Evolutionary conservation across 2,329 filamentous ascomycete species (phyloP), one percentile per base, ranked within the genome.

Genomic region (Hawksworthiomyces lignivorus): DNA sequence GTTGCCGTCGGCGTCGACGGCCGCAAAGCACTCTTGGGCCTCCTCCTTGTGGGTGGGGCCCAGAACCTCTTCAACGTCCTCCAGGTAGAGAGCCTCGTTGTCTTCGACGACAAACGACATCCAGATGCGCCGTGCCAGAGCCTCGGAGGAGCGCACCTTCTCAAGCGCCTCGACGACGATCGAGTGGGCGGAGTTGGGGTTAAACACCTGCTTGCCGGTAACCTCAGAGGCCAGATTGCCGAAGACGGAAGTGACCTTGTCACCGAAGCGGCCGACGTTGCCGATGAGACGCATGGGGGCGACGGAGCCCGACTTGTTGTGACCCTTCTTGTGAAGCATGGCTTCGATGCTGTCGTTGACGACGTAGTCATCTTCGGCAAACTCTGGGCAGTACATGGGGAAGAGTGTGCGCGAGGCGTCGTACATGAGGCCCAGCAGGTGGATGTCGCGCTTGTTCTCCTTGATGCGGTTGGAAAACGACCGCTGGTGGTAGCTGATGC

Each of bases 31-130:
- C 60, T 95, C 87, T 45, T 92, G 84, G 2, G 92, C 92, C 48
- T 95, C 86, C 0, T 76, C 69, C 48, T 79, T 77, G 54, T 84
- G 81, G 6, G 77, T 75, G 0, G 75, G 67, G 3, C 90, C 90
- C 45, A 98, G 80, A 9, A 97, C 90, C 59, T 97, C 90, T 22
- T 81, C 59, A 28, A 98, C 74, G 57, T 98, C 92, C 5, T 95
- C 87, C 8, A 75, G 63, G 51, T 76, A 86, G 8, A 98, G 70
- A 1, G 82, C 70, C 30, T 96, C 87, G 45, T 81, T 81, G 53
- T 87, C 88, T 62, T 97, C 90, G 4, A 92, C 79, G 2, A 95
- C 92, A 58, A 96, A 94, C 1, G 89, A 96, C 87, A 96, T 94
- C 92, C 92, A 97, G 48, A 97, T 82, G 55, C 92, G 84, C 52